Evolutionary conservation across 495 filamentous ascomycete genomes (phyloP), one percentile per base, ranked within the genome.

Genomic region (Geopyxis carbonaria): DNA sequence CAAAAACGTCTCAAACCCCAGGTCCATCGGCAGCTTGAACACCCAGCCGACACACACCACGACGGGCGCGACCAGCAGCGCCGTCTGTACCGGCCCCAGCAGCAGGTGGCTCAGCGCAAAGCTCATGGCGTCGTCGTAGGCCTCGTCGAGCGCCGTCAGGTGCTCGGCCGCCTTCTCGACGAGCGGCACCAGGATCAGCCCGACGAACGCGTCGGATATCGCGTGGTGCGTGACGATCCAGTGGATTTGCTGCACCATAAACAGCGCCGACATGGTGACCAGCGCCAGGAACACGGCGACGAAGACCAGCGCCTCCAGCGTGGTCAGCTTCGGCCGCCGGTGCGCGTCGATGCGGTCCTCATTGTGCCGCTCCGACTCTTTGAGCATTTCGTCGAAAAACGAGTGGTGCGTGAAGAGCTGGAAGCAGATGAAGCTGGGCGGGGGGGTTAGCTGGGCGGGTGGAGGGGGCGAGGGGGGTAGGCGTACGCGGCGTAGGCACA

Each of bases 161-260:
- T 93, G 86, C 62, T 93, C 86, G 7, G 83, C 82, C 0, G 75
- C 77, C 55, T 94, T 94, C 51, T 93, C 86, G 5, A 93, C 85
- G 1, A 94, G 64, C 2, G 86, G 87, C 0, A 84, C 62, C 2
- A 83, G 62, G 38, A 82, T 81, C 44, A 86, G 60, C 35, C 81
- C 81, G 58, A 86, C 70, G 55, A 85, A 85, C 14, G 73, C 72
- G 50, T 94, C 86, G 1, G 70, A 75, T 13, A 94, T 66, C 31
- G 66, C 55, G 13, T 63, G 64, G 27, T 73, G 60, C 31, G 55
- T 45, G 11, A 92, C 83, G 7, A 94, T 74, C 47, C 57, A 67
- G 34, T 76, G 66, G 45, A 94, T 93, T 46, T 92, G 66, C 37
- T 74, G 61, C 29, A 94, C 86, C 23, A 94, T 61, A 53, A 79